Evolutionary conservation across 2,329 filamentous ascomycete genomes (phyloP).

Genomic region (Arthrocladium fulminans): DNA sequence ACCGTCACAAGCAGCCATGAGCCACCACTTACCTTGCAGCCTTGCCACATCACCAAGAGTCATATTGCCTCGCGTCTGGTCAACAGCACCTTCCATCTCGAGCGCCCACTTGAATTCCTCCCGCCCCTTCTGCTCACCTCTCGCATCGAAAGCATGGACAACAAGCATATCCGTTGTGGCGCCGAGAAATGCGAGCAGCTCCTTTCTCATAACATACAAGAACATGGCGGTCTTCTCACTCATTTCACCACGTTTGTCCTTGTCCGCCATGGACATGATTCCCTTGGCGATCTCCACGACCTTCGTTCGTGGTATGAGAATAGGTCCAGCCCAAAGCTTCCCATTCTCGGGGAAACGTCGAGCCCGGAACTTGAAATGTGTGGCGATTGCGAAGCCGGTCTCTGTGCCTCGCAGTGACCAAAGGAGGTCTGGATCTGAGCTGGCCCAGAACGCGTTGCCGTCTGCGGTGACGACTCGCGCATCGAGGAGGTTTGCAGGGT

Average conservation of each 20-base stretch:
- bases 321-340: slow-evolving; percentile 14
- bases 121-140: slow-evolving; percentile 12
- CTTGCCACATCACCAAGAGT: slow-evolving; percentile 1
- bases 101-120: slow-evolving; percentile 17
- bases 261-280: slow-evolving; percentile 9
- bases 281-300: slow-evolving; percentile 12
- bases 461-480: slow-evolving; percentile 32
- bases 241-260: slow-evolving; percentile 8
- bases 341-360: slow-evolving; percentile 14
- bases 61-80: slow-evolving; percentile 11
- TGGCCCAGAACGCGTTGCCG: slow-evolving; percentile 32
- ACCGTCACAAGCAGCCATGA: slow-evolving; percentile 1
- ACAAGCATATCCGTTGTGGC: slow-evolving; percentile 12
- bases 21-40: slow-evolving; percentile 8
- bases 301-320: slow-evolving; percentile 13
- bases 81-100: slow-evolving; percentile 14
- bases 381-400: slow-evolving; percentile 23
- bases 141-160: slow-evolving; percentile 13
- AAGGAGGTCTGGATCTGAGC: slow-evolving; percentile 32
- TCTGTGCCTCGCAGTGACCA: slow-evolving; percentile 36
- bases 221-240: slow-evolving; percentile 13
- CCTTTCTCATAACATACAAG: slow-evolving; percentile 14
- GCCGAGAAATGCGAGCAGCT: slow-evolving; percentile 9
- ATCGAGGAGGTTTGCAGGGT: slow-evolving; percentile 35
- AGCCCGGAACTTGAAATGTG: slow-evolving; percentile 16